Evolutionary conservation across 805 yeast genomes (phyloP).

Genomic region (Hanseniaspora taiwanica): DNA sequence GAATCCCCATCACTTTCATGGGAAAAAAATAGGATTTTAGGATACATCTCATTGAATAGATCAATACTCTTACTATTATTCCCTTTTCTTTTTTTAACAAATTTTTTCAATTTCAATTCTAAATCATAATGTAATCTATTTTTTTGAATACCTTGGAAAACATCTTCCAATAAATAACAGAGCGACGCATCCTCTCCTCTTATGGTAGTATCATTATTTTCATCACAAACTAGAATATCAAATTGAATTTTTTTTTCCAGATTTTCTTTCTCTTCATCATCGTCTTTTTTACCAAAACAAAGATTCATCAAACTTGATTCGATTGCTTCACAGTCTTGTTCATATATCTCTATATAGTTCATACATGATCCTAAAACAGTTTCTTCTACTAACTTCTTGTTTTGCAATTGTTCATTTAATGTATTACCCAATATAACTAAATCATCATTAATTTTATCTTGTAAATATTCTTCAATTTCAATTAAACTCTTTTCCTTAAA

Average conservation of each 20-base stretch:
- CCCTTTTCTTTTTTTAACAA: background rate
- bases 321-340: background rate
- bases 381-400: background rate
- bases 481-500: background rate
- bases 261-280: background rate
- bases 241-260: background rate
- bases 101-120: background rate
- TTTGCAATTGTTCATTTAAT: background rate
- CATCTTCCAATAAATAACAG: no score
- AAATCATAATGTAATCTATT: background rate
- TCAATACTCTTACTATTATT: background rate
- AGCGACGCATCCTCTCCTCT: no score
- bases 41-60: background rate
- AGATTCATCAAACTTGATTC: background rate
- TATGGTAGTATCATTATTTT: no score
- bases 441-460: background rate
- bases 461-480: conserved; percentile 1
- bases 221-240: background rate
- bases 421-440: background rate
- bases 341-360: background rate
- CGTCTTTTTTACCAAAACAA: background rate
- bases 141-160: background rate
- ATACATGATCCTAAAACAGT: background rate
- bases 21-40: background rate
- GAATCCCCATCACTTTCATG: background rate